Percentiles rank a stretch among this genome's conserved stretches.
These are phyloP conservation scores for Kwoniella sp. DNA, from an alignment of 768 basidiomycete species.

Conservation along the genomic window DNA sequence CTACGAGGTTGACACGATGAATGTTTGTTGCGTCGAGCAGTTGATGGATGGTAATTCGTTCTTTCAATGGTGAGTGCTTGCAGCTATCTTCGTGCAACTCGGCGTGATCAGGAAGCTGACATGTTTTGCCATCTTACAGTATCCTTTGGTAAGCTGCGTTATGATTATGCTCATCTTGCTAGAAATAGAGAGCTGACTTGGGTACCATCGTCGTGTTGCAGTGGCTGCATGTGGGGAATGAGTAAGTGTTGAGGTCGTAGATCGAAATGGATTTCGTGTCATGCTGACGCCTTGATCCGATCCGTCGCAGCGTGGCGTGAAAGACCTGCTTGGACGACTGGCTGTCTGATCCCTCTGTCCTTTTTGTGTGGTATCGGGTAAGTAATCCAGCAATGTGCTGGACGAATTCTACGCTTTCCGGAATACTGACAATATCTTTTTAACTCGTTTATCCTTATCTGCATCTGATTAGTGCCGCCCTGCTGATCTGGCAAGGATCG, in stretches of 20 bases:
- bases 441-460: no score
- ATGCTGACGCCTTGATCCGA: no score
- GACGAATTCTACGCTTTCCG: no score
- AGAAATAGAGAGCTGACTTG: slow-evolving; percentile 4
- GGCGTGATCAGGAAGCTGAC: not conserved
- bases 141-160: slow-evolving; percentile 54
- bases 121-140: slow-evolving; percentile 1
- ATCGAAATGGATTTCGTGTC: not conserved
- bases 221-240: slow-evolving; percentile 78
- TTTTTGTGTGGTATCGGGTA: slow-evolving; percentile 73
- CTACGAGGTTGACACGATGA: not conserved
- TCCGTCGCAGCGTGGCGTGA: slow-evolving; percentile 36
- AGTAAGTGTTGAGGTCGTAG: slow-evolving; percentile 40
- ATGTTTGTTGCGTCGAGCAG: slow-evolving; percentile 5
- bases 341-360: slow-evolving; percentile 68
- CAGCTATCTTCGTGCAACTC: not conserved
- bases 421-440: no score
- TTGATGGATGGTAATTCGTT: slow-evolving; percentile 65
- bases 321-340: slow-evolving; percentile 59
- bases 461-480: slow-evolving; percentile 62
- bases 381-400: no score
- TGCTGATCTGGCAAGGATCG: slow-evolving; percentile 73
- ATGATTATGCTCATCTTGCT: no score
- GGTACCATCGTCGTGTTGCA: slow-evolving; percentile 53
- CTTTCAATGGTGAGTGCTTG: slow-evolving; percentile 64